Evolutionary conservation across 2,329 filamentous ascomycete genomes (phyloP), one percentile per base, ranked within the genome.

Genomic region (Clonostachys rosea): DNA sequence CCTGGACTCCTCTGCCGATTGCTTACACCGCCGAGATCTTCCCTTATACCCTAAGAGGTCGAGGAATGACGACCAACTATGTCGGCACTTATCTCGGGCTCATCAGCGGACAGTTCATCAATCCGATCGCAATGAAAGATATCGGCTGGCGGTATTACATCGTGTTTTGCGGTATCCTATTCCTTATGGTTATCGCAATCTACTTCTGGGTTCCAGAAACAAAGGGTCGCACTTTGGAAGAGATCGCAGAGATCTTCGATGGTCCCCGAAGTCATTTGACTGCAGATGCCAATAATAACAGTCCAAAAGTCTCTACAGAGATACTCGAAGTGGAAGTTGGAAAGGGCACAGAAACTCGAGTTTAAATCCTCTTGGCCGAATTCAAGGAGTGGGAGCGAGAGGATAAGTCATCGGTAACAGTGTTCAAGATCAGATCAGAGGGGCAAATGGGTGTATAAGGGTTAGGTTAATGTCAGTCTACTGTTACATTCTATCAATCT

Each of bases 1-100:
- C 70, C 17, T 76, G 67, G 61, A 73, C 73, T 5, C 70, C 71
- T 47, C 60, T 76, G 5, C 62, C 74, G 12, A 62, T 73, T 45
- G 65, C 66, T 5, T 79, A 73, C 51, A 63, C 62, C 1, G 62
- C 60, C 11, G 68, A 72, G 46, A 67, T 71, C 37, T 61, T 64
- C 44, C 65, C 65, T 8, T 71, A 66, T 47, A 56, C 57, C 14
- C 52, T 69, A 3, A 63, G 67, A 34, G 54, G 58, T 34, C 68
- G 67, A 37, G 69, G 69, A 14, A 58, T 69, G n/a, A 61, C 71
- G 60, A 60, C 77, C 20, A 68, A 71, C 18, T 66, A 76, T 16
- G 70, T 74, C 53, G 64, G 67, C 50, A 61, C 62, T 33, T 62
- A 57, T 14, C 50, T 18, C 12, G 54, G 62, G 8, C 60, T 64